Conservation (phyloP, 257 asterid species). For the Voacanga thouarsii region DNA sequence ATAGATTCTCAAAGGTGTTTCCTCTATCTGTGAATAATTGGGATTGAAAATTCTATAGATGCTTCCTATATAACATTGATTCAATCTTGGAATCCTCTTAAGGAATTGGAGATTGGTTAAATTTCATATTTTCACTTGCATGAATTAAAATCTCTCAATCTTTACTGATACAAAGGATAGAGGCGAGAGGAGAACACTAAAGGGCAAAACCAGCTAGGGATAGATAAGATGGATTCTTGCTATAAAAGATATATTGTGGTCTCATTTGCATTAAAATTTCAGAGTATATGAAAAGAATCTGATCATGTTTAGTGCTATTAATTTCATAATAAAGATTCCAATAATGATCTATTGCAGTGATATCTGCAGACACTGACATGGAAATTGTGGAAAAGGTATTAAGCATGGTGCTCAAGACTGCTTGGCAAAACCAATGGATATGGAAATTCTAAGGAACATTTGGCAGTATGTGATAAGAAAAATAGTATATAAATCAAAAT, state of each 20-base stretch:
- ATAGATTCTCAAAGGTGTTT: too few relatives aligned
- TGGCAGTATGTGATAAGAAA: constrained; percentile 65
- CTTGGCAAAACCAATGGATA: constrained; percentile 60
- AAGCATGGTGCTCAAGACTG: constrained; percentile 77
- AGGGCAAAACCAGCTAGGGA: not conserved
- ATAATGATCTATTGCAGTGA: constrained; percentile 39
- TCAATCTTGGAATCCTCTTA: not conserved
- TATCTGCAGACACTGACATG: constrained; percentile 55
- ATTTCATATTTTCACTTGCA: not conserved
- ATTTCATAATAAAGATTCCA: too few relatives aligned
- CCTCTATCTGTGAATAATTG: not conserved
- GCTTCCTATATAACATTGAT: too few relatives aligned
- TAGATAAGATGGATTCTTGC: not conserved
- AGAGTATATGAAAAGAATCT: not conserved
- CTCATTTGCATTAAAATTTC: not conserved
- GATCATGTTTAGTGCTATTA: not conserved
- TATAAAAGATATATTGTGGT: not conserved
- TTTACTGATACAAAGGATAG: not conserved
- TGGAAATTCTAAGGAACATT: constrained; percentile 62
- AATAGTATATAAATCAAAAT: constrained; percentile 32
- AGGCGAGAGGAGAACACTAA: not conserved
- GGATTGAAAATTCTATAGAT: not conserved
- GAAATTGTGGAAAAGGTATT: constrained; percentile 58
- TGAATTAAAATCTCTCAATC: not conserved
- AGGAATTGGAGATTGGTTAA: not conserved